A percentile compares a stretch with the other conserved stretches of the same genome.
Evolutionary conservation across 495 filamentous ascomycete genomes (phyloP).

Genomic region (Beverwykella pulmonaria): DNA sequence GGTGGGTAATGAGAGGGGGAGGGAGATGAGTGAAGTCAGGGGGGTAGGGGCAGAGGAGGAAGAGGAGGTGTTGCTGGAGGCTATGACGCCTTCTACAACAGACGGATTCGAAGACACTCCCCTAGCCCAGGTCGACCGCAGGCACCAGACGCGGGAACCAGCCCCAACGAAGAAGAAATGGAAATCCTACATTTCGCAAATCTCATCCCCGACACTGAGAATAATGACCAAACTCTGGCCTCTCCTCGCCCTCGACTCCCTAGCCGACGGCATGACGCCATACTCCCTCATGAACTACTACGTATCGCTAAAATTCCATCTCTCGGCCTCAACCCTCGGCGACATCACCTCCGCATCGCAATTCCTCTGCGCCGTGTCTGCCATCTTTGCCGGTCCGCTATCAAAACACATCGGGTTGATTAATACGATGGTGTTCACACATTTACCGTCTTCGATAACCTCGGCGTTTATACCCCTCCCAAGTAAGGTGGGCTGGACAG

Average conservation of each 20-base stretch:
- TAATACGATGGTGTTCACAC: constrained; percentile 87
- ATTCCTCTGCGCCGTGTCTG: constrained; percentile 67
- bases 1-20: constrained; percentile 33
- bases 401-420: constrained; percentile 76
- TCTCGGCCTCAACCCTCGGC: constrained; percentile 59
- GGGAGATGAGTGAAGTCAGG: constrained; percentile 19
- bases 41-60: constrained; percentile 25
- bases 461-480: constrained; percentile 70
- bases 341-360: constrained; percentile 37
- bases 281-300: constrained; percentile 60
- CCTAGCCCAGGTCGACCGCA: constrained; percentile 47
- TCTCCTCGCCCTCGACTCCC: constrained; percentile 76
- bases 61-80: constrained; percentile 36
- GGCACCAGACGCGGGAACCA: constrained; percentile 53
- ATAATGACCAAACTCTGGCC: constrained; percentile 73
- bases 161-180: constrained; percentile 65
- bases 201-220: constrained; percentile 50
- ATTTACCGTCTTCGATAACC: constrained; percentile 73
- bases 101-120: constrained; percentile 5
- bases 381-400: constrained; percentile 73
- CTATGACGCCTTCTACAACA: constrained; percentile 23
- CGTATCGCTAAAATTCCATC: constrained; percentile 72
- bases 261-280: constrained; percentile 76
- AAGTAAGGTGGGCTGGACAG: constrained; percentile 57
- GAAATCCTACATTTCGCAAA: constrained; percentile 52